Conservation (phyloP, 208 protist genomes). For the Naegleria fowleri region DNA sequence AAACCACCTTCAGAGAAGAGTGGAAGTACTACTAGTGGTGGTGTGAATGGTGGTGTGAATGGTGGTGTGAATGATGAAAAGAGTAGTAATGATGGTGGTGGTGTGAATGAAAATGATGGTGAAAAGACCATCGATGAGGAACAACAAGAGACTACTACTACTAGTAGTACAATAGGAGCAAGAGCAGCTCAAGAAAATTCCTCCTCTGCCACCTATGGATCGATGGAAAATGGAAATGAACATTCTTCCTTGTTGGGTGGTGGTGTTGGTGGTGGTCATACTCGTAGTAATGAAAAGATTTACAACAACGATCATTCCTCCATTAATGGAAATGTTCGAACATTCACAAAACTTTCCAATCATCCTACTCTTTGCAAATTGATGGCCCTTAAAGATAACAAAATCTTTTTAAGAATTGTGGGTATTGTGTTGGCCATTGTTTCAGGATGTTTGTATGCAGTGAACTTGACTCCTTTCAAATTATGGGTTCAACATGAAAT, state of each 20-base stretch:
- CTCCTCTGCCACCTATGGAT: background rate
- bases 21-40: too few species aligned
- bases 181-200: background rate
- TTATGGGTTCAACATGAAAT: background rate
- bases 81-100: background rate
- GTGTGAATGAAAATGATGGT: background rate
- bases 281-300: background rate
- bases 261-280: background rate
- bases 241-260: background rate
- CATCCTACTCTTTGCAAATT: too few species aligned
- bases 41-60: too few species aligned
- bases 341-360: background rate
- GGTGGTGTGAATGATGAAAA: background rate
- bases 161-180: background rate
- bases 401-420: background rate
- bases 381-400: too few species aligned
- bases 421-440: constrained; percentile 32
- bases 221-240: background rate
- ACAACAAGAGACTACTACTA: too few species aligned
- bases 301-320: background rate
- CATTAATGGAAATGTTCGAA: background rate
- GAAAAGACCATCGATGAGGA: background rate
- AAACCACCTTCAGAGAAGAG: constrained; percentile 24
- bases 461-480: constrained; percentile 42
- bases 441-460: constrained; percentile 39